A percentile compares a stretch with the other conserved stretches of the same genome.
phyloP scores from a whole-genome alignment of 257 asterid genomes.

The Nicotiana paniculata region DNA sequence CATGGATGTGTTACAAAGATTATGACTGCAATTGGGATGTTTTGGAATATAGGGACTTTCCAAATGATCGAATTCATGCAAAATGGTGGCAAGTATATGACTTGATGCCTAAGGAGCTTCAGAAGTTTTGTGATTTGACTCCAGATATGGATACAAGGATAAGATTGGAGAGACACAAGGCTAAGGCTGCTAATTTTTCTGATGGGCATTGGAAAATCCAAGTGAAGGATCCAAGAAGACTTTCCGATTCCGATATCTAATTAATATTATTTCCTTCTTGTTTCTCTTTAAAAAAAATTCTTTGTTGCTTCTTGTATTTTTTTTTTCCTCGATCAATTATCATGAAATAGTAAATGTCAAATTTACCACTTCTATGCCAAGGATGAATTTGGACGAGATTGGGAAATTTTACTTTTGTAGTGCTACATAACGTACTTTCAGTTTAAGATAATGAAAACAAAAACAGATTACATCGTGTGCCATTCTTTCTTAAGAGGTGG shows the following conservation, averaged over 20 bases:
- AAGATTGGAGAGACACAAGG: slow-evolving; percentile 22
- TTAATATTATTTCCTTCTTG: background rate
- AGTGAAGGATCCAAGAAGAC: slow-evolving; percentile 25
- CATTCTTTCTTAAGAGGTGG: background rate
- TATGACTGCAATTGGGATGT: slow-evolving; percentile 78
- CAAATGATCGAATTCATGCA: slow-evolving; percentile 55
- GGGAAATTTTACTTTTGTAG: background rate
- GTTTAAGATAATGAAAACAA: background rate
- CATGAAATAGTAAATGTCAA: background rate
- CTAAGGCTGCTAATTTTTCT: slow-evolving; percentile 17
- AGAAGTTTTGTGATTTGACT: slow-evolving; percentile 33
- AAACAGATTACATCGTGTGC: background rate
- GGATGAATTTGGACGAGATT: background rate
- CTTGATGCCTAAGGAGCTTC: slow-evolving; percentile 44
- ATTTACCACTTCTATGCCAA: background rate
- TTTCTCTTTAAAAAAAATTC: background rate
- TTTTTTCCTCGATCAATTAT: background rate
- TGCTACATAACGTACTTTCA: background rate
- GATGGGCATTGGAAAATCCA: slow-evolving; percentile 37
- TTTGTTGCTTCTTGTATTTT: background rate
- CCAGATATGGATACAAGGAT: slow-evolving; percentile 21
- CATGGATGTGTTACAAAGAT: slow-evolving; percentile 72
- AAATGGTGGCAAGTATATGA: slow-evolving; percentile 66
- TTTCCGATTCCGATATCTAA: background rate
- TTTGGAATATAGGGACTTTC: slow-evolving; percentile 31